Evolutionary conservation across 2,329 filamentous ascomycete species (phyloP), one percentile per base, ranked within the genome.

Genomic region (Fusarium fujikuroi): DNA sequence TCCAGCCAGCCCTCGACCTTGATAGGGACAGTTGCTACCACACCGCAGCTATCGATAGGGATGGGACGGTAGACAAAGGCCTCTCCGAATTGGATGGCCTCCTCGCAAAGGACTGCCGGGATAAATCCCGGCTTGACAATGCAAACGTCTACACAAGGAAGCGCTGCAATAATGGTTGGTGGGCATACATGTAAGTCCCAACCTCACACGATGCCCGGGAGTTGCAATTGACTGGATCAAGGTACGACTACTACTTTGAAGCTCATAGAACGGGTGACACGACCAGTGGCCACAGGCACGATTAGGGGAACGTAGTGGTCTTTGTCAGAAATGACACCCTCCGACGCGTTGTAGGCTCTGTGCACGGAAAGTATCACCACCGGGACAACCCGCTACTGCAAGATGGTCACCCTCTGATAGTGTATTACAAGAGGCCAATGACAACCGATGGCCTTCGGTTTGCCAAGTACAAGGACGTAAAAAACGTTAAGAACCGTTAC

Each of bases 141-240:
- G 43, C 46, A 9, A 65, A 65, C 14, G n/a, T 32, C 19, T 65
- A 65, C 18, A 64, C 62, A 10, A 50, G 46, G 18, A 65, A 54
- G 34, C 46, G 62, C 16, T 65, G 60, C 14, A 65, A 65, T 10
- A 36, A 64, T 3, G 47, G 60, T 12, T 65, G 43, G 18, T 65
- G 62, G 5, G 60, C 62, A 8, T 46, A 46, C 23, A 46, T 56
- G 46, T 56, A 36, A 36, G 30, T 25, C 25, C 6, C 36, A 62
- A 10, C 37, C 25, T 9, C 36, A 23, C 0, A 23, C n/a, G n/a
- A n/a, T 16, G 0, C n/a, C 10, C 9, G 9, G 10, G 2, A 32
- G 19, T 9, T 9, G 10, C 19, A 4, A 9, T 4, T 62, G 21
- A 62, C 5, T 2, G 15, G 11, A 30, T 3, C 4, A 15, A 60